phyloP scores from a whole-genome alignment of 768 basidiomycete species.

The Russula sp. region DNA sequence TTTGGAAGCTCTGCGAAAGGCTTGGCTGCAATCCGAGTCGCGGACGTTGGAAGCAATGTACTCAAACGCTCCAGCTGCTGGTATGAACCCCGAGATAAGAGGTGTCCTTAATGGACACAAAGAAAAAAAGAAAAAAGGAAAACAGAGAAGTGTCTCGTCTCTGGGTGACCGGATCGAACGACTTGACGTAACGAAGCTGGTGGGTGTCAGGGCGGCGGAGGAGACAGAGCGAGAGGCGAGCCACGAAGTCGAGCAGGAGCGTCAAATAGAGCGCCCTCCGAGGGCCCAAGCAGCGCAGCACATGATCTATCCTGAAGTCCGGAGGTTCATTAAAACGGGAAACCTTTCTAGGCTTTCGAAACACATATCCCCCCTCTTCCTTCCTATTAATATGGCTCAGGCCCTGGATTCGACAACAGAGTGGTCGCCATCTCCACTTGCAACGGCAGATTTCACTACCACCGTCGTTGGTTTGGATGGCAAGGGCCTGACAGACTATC shows the following conservation, averaged over 20 bases:
- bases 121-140: too few relatives aligned
- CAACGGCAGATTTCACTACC: conserved; percentile 11
- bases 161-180: background rate
- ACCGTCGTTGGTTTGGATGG: background rate
- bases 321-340: conserved; percentile 7
- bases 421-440: conserved; percentile 12
- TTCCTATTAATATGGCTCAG: background rate
- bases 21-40: conserved; percentile 13
- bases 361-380: background rate
- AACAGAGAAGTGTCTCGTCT: background rate
- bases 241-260: conserved; percentile 13
- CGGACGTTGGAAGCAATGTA: conserved; percentile 16
- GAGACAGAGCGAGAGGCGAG: conserved; percentile 16
- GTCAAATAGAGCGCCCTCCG: conserved; percentile 4
- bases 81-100: background rate
- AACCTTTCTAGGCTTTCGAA: background rate
- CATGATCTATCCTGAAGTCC: background rate
- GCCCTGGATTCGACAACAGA: background rate
- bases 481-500: background rate
- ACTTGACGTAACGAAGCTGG: background rate
- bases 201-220: conserved; percentile 8
- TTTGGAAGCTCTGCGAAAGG: background rate
- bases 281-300: conserved; percentile 2
- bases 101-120: too few relatives aligned
- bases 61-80: background rate